Evolutionary conservation across 768 basidiomycete species (phyloP).

Genomic region (Hygrocybe punicea): DNA sequence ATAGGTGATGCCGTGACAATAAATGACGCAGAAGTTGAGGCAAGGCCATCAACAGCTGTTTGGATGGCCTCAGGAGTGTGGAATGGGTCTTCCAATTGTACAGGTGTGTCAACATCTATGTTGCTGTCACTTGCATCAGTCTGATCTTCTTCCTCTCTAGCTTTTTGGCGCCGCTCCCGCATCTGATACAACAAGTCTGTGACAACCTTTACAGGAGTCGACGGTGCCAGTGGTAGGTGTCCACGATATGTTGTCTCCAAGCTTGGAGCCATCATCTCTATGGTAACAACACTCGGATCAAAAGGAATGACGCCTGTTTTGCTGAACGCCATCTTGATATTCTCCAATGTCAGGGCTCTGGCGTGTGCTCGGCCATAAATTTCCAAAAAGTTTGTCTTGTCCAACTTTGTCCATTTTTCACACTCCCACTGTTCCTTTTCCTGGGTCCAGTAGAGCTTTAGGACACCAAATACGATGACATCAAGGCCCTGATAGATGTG

Average conservation of each 20-base stretch:
- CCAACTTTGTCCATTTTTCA: constrained; percentile 14
- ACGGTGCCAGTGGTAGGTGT: constrained; percentile 18
- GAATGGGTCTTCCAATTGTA: constrained; percentile 8
- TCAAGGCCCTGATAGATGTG: constrained; percentile 24
- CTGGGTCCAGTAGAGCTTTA: constrained; percentile 16
- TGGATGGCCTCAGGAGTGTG: neutral
- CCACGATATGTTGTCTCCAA: constrained; percentile 17
- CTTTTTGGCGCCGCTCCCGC: too few species aligned
- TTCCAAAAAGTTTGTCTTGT: constrained; percentile 29
- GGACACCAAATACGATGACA: constrained; percentile 13
- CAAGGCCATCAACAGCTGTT: neutral
- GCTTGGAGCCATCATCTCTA: constrained; percentile 24
- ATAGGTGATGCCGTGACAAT: neutral
- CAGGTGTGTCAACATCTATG: neutral
- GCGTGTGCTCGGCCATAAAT: constrained; percentile 18
- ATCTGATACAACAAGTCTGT: constrained; percentile 14
- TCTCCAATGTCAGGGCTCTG: constrained; percentile 9
- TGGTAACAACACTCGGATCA: constrained; percentile 20
- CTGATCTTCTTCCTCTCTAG: constrained; percentile 1
- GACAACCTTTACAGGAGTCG: constrained; percentile 23
- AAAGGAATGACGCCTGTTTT: constrained; percentile 23
- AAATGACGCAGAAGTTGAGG: neutral
- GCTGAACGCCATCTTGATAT: constrained; percentile 17
- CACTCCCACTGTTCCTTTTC: constrained; percentile 15
- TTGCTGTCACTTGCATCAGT: neutral